Evolutionary conservation across 768 basidiomycete species (phyloP).

Genomic region (Sarcomyxa edulis): DNA sequence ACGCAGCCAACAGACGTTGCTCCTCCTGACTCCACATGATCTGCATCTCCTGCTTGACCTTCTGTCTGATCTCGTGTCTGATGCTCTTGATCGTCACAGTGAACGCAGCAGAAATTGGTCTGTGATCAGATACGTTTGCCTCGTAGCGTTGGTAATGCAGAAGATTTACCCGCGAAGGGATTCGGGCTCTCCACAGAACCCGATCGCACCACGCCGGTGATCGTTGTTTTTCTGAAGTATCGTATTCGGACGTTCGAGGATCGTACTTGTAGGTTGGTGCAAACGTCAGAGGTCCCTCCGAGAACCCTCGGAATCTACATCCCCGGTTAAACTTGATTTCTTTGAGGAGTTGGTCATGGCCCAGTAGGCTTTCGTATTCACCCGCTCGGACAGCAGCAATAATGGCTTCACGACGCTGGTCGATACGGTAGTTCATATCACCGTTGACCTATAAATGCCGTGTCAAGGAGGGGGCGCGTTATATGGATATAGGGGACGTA

Average conservation of each 20-base stretch:
- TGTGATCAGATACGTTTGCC: constrained; percentile 84
- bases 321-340: constrained; percentile 85
- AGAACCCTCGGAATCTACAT: constrained; percentile 81
- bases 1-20: constrained; percentile 30
- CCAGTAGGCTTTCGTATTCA: constrained; percentile 56
- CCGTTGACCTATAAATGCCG: constrained; percentile 61
- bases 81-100: constrained; percentile 70
- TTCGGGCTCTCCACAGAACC: constrained; percentile 69
- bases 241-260: constrained; percentile 69
- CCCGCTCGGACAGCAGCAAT: constrained; percentile 62
- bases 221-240: constrained; percentile 84
- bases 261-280: constrained; percentile 96
- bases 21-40: constrained; percentile 48
- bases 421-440: constrained; percentile 97
- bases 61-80: constrained; percentile 47
- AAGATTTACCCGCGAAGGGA: constrained; percentile 51
- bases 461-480: not conserved
- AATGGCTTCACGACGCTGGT: constrained; percentile 83
- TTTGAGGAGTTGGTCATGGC: constrained; percentile 85
- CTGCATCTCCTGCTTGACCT: constrained; percentile 52
- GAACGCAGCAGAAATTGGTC: constrained; percentile 82
- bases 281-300: constrained; percentile 79
- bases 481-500: constrained; percentile 30
- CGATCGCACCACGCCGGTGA: constrained; percentile 97
- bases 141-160: constrained; percentile 81